phyloP scores from a whole-genome alignment of 2,329 filamentous ascomycete genomes.

The Thermoascus crustaceus region DNA sequence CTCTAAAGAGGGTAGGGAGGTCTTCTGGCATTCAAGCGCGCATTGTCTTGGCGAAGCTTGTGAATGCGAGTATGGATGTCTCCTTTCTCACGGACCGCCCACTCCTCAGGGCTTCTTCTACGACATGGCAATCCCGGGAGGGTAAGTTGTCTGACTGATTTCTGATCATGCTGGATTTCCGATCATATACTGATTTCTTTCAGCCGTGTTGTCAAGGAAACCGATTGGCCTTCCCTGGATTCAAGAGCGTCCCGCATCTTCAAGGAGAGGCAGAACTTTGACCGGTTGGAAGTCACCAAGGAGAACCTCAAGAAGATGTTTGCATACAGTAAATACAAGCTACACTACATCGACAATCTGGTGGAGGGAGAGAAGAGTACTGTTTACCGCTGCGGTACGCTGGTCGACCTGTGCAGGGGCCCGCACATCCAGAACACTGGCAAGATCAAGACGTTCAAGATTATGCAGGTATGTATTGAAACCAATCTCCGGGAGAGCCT shows the following conservation, averaged over 20 bases:
- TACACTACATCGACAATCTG: constrained; percentile 92
- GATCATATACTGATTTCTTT: constrained; percentile 2
- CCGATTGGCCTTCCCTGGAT: constrained; percentile 80
- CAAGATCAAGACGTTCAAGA: constrained; percentile 87
- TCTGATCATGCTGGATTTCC: background rate
- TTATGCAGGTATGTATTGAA: constrained; percentile 58
- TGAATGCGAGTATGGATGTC: constrained; percentile 83
- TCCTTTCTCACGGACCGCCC: constrained; percentile 87
- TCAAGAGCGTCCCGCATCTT: constrained; percentile 72
- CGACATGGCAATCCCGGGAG: constrained; percentile 78
- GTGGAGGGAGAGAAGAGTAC: constrained; percentile 88
- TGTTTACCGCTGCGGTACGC: constrained; percentile 84
- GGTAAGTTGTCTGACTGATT: constrained; percentile 30
- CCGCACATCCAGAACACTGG: constrained; percentile 92
- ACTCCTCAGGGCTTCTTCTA: constrained; percentile 94
- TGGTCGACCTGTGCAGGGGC: constrained; percentile 92
- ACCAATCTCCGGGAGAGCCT: background rate
- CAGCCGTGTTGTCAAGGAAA: constrained; percentile 57
- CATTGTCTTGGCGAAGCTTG: constrained; percentile 94
- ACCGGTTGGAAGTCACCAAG: constrained; percentile 81
- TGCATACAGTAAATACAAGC: constrained; percentile 95
- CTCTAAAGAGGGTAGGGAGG: constrained; percentile 68
- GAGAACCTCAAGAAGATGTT: constrained; percentile 93
- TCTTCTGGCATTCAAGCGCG: constrained; percentile 96
- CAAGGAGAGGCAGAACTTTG: constrained; percentile 94